These are phyloP conservation scores for Fusarium udum DNA, from an alignment of 2,329 filamentous ascomycete species.

Conservation along the genomic window DNA sequence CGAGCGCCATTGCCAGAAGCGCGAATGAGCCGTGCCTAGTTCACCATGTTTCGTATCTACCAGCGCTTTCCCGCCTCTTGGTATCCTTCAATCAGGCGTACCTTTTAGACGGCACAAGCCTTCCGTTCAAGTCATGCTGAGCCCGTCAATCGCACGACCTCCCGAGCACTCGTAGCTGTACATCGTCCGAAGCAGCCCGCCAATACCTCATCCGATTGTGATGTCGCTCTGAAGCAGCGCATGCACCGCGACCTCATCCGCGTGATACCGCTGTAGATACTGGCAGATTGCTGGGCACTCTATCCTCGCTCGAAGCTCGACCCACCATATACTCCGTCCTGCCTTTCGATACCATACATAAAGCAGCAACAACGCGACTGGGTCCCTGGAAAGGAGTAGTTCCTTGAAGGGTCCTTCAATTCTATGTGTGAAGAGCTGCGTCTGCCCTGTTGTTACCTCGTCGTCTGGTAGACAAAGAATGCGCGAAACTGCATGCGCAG, in stretches of 20 bases:
- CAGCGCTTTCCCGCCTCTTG: not conserved
- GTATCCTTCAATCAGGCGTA: too few relatives aligned
- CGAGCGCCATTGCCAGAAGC: fast-evolving
- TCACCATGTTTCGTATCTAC: fast-evolving
- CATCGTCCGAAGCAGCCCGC: not conserved
- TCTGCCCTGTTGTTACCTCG: conserved; percentile 43
- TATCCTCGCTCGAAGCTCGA: conserved; percentile 52
- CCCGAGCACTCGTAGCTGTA: too few relatives aligned
- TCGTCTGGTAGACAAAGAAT: conserved; percentile 45
- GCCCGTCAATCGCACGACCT: not conserved
- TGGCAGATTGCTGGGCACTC: conserved; percentile 54
- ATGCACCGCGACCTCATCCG: conserved; percentile 38
- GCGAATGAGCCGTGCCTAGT: fast-evolving
- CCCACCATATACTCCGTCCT: conserved; percentile 55
- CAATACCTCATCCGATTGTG: not conserved
- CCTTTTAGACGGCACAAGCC: too few relatives aligned
- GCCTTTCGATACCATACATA: conserved; percentile 56
- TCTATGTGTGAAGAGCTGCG: conserved; percentile 47
- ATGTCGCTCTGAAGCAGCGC: conserved; percentile 50
- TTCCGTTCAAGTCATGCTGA: too few relatives aligned
- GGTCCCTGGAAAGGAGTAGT: conserved; percentile 47
- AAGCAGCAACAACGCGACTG: conserved; percentile 51
- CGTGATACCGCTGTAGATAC: conserved; percentile 49
- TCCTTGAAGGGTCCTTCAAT: conserved; percentile 48
- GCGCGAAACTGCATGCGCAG: conserved; percentile 50